These are phyloP conservation scores for Coemansia sp. DNA, from an alignment of 192 early-diverging fungal species.

Conservation along the genomic window DNA sequence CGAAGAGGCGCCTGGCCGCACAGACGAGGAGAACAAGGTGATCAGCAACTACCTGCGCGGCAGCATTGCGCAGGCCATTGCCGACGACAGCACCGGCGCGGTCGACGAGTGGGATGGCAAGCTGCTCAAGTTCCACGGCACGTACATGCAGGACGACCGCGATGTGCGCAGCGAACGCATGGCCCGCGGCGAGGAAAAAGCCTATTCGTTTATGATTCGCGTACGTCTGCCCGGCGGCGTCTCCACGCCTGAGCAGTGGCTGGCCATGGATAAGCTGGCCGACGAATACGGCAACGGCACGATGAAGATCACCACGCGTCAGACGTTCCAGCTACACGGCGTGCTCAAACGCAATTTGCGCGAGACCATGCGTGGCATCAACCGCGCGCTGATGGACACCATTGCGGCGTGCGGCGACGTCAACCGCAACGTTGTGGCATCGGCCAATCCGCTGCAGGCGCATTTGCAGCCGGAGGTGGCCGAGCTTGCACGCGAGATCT, in stretches of 20 bases:
- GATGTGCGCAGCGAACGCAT: conserved; percentile 84
- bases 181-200: conserved; percentile 85
- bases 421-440: conserved; percentile 95
- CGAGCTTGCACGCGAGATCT: conserved; percentile 70
- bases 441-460: conserved; percentile 79
- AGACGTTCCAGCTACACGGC: conserved; percentile 97
- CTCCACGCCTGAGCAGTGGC: conserved; percentile 84
- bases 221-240: conserved; percentile 92
- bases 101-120: conserved; percentile 89
- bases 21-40: conserved; percentile 92
- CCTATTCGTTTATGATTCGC: conserved; percentile 96
- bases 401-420: conserved; percentile 98
- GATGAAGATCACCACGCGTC: conserved; percentile 94
- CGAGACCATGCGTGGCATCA: conserved; percentile 87
- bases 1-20: conserved; percentile 65
- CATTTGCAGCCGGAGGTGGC: conserved; percentile 78
- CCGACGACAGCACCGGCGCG: conserved; percentile 79
- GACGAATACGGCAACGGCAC: conserved; percentile 82
- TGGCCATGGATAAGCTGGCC: conserved; percentile 90
- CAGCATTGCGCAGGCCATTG: conserved; percentile 82
- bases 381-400: conserved; percentile 85
- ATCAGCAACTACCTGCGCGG: conserved; percentile 91
- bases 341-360: conserved; percentile 90
- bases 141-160: conserved; percentile 96
- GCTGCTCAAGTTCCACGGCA: conserved; percentile 96